These are phyloP conservation scores for Zymoseptoria tritici DNA, from an alignment of 2,329 filamentous ascomycete species.

Conservation along the genomic window DNA sequence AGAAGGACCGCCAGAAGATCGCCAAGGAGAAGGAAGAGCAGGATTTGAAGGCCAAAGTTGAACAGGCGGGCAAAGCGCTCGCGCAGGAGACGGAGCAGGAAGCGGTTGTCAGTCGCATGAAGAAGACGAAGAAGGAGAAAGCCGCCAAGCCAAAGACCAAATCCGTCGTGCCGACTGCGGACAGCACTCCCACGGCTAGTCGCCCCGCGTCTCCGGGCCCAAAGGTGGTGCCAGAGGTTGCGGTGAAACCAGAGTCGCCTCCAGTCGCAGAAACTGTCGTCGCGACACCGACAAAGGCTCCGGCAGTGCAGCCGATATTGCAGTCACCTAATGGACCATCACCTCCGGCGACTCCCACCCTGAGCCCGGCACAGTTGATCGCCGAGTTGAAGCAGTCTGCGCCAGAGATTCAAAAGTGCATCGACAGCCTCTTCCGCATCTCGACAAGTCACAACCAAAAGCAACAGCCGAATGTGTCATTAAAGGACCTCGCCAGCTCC, in stretches of 20 bases:
- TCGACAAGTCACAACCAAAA: constrained; percentile 25
- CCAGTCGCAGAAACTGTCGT: constrained; percentile 6
- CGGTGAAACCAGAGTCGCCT: not conserved
- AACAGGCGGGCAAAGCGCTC: constrained; percentile 38
- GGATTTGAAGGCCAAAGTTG: constrained; percentile 37
- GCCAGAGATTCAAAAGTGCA: constrained; percentile 26
- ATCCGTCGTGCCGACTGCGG: constrained; percentile 16
- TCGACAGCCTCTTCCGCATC: constrained; percentile 29
- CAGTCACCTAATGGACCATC: constrained; percentile 26
- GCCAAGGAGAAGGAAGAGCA: constrained; percentile 39
- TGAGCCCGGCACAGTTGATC: constrained; percentile 28
- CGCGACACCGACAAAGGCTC: constrained; percentile 14
- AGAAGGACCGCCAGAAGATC: constrained; percentile 52
- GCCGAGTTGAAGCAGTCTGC: constrained; percentile 26
- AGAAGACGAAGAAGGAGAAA: constrained; percentile 67
- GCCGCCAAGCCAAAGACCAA: constrained; percentile 25
- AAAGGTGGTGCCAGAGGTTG: constrained; percentile 2
- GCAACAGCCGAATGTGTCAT: constrained; percentile 20
- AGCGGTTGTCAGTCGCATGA: constrained; percentile 72
- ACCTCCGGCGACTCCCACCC: constrained; percentile 26
- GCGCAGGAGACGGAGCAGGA: constrained; percentile 52
- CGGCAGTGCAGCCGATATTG: constrained; percentile 9
- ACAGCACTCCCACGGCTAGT: constrained; percentile 25
- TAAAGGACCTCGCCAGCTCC: constrained; percentile 22
- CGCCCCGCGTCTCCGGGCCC: constrained; percentile 15